Base-by-base conservation (phyloP, 768 basidiomycete genomes). In the Serpula lacrymans region DNA sequence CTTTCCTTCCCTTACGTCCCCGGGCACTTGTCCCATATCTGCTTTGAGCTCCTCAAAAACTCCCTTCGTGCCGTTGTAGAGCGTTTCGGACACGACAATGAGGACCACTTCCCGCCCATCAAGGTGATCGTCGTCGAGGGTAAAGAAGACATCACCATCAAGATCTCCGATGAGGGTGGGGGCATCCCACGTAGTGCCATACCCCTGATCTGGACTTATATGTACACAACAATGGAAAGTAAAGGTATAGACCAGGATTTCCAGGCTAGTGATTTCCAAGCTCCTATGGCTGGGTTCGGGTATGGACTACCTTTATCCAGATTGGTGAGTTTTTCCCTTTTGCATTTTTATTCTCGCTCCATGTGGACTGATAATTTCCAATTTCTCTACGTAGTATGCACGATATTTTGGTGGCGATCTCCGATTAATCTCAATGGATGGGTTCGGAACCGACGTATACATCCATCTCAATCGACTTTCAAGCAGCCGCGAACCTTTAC, bases 121-220 rank as follows among this genome's bases (percentile, higher is more conserved):
- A 92, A 90, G 63, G 88, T 95, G 35, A 78, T 97, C 42, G 95
- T 96, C 25, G 89, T 95, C 1, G 93, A 95, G 58, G 94, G 95
- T n/a, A 88, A 83, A 48, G 95, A 97, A 58, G 95, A 98, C 55
- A 96, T 98, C 54, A 98, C 95, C 3, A 91, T 99, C 75, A 99
- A 99, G 76, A 96, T 99, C 45, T 84, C 82, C 1, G 95, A 99
- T 57, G 95, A 99, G 60, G 95, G 95, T 3, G 95, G 95, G 0
- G 93, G 95, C 0, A 98, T 98, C 41, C 79, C 91, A 18, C 64
- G 69, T 65, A 84, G 74, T 46, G 89, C 90, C 0, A 85, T 98
- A 12, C 91, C 93, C 6, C 74, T 94, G 33, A 95, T 99, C 39
- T 99, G 96, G 96, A 99, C 95, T 43, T 98, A 93, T 62, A 95